Conservation (phyloP, 2,329 filamentous ascomycete species). For the Fusarium irregulare region DNA sequence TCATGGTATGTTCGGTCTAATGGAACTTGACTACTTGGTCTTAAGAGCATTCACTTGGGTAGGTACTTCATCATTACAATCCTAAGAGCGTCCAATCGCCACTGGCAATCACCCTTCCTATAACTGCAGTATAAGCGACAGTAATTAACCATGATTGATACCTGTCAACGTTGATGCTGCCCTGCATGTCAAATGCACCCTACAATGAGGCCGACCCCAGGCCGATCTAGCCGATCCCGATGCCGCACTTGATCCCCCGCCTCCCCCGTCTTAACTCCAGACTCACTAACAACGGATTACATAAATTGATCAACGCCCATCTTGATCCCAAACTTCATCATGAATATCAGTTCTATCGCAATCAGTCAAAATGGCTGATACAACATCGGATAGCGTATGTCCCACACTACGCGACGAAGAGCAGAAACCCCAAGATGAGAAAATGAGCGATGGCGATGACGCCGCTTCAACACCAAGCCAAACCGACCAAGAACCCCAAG, state of each 20-base stretch:
- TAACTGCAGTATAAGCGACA: not conserved
- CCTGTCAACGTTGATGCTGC: not conserved
- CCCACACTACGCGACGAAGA: slow-evolving; percentile 16
- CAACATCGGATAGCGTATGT: slow-evolving; percentile 16
- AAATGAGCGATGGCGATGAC: slow-evolving; percentile 12
- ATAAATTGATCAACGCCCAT: slow-evolving; percentile 4
- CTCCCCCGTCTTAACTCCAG: slow-evolving; percentile 17
- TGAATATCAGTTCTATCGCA: fast-evolving
- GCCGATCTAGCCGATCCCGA: slow-evolving; percentile 5
- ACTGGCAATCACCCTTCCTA: not conserved
- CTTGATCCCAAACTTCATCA: not conserved
- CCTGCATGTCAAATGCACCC: not conserved
- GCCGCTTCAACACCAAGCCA: slow-evolving; percentile 5
- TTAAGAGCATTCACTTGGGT: not conserved
- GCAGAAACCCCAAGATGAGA: slow-evolving; percentile 1
- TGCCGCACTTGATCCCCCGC: slow-evolving; percentile 3
- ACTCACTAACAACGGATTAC: not conserved
- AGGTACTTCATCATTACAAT: not conserved
- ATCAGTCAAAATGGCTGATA: not conserved
- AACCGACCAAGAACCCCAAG: no score
- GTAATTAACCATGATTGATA: not conserved
- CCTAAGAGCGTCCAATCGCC: not conserved
- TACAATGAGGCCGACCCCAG: not conserved
- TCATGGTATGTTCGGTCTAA: not conserved
- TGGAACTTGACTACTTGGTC: not conserved